phyloP scores from a whole-genome alignment of 148 eudicot species.

The Rhododendron henanense region DNA sequence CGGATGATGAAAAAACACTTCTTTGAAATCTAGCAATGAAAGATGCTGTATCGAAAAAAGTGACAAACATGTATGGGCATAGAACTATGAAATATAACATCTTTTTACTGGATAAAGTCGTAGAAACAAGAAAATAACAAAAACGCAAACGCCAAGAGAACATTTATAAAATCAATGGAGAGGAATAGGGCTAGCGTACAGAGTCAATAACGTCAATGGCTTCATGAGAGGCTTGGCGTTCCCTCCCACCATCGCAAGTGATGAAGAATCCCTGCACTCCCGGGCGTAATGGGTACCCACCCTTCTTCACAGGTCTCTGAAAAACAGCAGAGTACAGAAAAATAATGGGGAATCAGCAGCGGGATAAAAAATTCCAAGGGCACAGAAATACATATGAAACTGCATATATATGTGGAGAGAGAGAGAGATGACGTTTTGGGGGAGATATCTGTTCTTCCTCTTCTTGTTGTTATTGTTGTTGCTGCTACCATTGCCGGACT shows the following conservation, averaged over 20 bases:
- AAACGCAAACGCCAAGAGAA: background rate
- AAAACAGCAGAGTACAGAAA: background rate
- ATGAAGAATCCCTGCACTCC: conserved; percentile 89
- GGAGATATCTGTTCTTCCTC: conserved; percentile 60
- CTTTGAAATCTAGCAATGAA: background rate
- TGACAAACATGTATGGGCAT: background rate
- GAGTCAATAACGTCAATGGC: conserved; percentile 80
- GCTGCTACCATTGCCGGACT: background rate
- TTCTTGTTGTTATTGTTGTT: conserved; percentile 32
- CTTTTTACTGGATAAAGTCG: background rate
- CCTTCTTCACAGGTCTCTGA: conserved; percentile 79
- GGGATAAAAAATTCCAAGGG: background rate
- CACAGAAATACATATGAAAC: background rate
- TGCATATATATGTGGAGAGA: background rate
- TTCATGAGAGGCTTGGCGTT: conserved; percentile 81
- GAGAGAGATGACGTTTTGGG: conserved; percentile 43
- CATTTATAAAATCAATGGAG: background rate
- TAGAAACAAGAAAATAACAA: background rate
- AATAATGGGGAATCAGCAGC: background rate
- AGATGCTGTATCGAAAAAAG: background rate
- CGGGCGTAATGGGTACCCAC: conserved; percentile 63
- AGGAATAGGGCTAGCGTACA: conserved; percentile 29
- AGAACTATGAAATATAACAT: background rate
- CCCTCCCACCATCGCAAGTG: conserved; percentile 97
- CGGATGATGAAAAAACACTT: background rate